A percentile compares a stretch with the other conserved stretches of the same genome.
phyloP scores from a whole-genome alignment of 2,329 filamentous ascomycete species.

The Lasiodiplodia gonubiensis region DNA sequence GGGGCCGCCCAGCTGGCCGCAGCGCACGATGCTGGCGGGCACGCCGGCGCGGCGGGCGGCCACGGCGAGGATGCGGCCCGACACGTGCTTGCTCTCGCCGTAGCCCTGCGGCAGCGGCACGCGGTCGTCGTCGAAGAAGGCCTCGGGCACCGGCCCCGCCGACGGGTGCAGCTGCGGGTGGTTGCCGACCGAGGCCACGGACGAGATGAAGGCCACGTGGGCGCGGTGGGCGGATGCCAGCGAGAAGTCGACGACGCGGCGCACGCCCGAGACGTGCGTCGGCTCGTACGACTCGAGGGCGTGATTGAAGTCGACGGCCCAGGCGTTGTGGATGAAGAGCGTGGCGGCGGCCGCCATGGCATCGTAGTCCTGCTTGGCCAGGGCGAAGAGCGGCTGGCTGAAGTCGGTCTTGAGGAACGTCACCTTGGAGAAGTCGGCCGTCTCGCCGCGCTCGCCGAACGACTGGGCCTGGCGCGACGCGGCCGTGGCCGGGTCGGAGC shows the following conservation, averaged over 20 bases:
- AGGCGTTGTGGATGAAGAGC: constrained; percentile 46
- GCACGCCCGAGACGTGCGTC: constrained; percentile 39
- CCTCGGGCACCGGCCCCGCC: constrained; percentile 40
- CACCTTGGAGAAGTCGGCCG: constrained; percentile 24
- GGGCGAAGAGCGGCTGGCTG: constrained; percentile 28
- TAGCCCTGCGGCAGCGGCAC: constrained; percentile 45
- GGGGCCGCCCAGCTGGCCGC: constrained; percentile 42
- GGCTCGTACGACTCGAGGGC: constrained; percentile 39
- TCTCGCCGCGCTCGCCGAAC: constrained; percentile 20
- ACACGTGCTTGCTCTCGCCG: constrained; percentile 46
- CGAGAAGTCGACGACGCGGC: constrained; percentile 46
- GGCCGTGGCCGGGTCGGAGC: constrained; percentile 14
- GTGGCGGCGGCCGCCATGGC: constrained; percentile 32
- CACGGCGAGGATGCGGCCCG: constrained; percentile 40
- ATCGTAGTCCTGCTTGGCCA: constrained; percentile 13
- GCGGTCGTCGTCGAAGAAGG: constrained; percentile 36
- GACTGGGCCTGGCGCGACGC: constrained; percentile 18
- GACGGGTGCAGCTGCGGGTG: constrained; percentile 29
- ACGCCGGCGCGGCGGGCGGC: constrained; percentile 38
- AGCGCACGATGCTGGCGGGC: constrained; percentile 36
- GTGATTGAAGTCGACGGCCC: constrained; percentile 48
- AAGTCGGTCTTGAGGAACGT: constrained; percentile 30
- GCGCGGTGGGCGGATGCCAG: constrained; percentile 32
- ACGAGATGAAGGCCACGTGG: constrained; percentile 47
- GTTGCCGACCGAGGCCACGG: constrained; percentile 44